Conservation (phyloP, 192 early-diverging fungal genomes). For the Endogone sp. region DNA sequence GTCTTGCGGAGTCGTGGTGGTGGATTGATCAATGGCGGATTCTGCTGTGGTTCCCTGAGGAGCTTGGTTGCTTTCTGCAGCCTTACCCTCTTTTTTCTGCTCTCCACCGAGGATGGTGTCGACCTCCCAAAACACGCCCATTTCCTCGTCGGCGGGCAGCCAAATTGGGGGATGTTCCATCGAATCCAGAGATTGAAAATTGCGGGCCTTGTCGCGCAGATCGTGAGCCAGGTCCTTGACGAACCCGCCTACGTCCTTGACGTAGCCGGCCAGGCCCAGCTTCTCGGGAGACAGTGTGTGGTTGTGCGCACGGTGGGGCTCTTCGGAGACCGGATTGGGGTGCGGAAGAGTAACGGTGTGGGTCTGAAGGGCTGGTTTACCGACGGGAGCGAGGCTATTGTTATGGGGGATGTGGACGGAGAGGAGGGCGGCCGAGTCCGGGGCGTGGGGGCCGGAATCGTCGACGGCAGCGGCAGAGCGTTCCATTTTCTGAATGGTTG, state of each 20-base stretch:
- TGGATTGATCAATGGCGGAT: too few relatives aligned
- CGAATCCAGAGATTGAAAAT: background rate
- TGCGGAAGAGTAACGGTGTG: background rate
- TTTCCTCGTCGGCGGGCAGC: background rate
- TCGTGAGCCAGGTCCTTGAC: constrained; percentile 26
- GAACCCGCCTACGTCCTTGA: constrained; percentile 35
- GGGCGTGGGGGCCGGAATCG: background rate
- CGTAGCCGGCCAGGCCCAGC: constrained; percentile 31
- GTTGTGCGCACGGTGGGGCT: constrained; percentile 1
- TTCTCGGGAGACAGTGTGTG: constrained; percentile 34
- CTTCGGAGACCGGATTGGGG: background rate
- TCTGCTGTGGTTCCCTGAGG: too few relatives aligned
- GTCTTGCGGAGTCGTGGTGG: too few relatives aligned
- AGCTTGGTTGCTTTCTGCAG: background rate
- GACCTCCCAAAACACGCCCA: background rate
- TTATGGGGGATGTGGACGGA: background rate
- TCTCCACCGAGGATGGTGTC: background rate
- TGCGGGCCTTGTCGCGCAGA: background rate
- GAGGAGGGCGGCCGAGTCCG: background rate
- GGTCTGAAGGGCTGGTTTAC: too few relatives aligned
- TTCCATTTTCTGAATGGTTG: background rate
- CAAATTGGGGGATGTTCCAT: background rate
- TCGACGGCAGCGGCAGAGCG: background rate
- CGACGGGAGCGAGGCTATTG: background rate
- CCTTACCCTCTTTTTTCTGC: background rate